phyloP scores from a whole-genome alignment of 2,329 filamentous ascomycete species.

The Cladobotryum mycophilum region DNA sequence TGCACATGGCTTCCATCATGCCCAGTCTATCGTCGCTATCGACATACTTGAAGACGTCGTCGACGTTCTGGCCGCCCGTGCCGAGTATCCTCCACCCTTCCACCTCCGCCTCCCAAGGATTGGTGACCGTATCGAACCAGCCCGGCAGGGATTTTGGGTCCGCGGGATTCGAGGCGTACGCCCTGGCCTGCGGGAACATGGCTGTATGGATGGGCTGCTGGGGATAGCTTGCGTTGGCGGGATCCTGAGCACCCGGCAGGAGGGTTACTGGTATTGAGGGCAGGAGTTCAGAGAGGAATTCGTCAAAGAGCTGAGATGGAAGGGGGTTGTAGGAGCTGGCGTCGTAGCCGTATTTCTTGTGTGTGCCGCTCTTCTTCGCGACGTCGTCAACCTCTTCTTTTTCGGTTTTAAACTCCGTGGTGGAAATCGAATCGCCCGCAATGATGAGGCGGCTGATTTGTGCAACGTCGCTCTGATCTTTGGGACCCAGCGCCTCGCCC shows the following conservation, averaged over 20 bases:
- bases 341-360: slow-evolving; percentile 94
- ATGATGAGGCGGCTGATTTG: slow-evolving; percentile 81
- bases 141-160: slow-evolving; percentile 40
- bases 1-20: slow-evolving; percentile 91
- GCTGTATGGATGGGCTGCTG: slow-evolving; percentile 91
- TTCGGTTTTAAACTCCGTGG: slow-evolving; percentile 38
- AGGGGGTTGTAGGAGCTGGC: slow-evolving; percentile 78
- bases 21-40: slow-evolving; percentile 68
- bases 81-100: slow-evolving; percentile 86
- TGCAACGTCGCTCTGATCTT: slow-evolving; percentile 52
- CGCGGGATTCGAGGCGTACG: slow-evolving; percentile 52
- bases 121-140: slow-evolving; percentile 86
- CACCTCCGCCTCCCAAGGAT: slow-evolving; percentile 86
- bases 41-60: slow-evolving; percentile 90
- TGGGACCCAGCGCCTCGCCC: slow-evolving; percentile 64
- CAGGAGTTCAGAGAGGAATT: slow-evolving; percentile 72
- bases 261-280: slow-evolving; percentile 84
- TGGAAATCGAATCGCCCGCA: slow-evolving; percentile 84
- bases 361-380: slow-evolving; percentile 35
- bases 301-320: slow-evolving; percentile 77
- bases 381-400: slow-evolving; percentile 28
- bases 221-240: slow-evolving; percentile 81
- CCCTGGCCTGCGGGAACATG: slow-evolving; percentile 73
- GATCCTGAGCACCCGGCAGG: slow-evolving; percentile 76
- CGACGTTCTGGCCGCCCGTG: slow-evolving; percentile 85